Conservation (phyloP, 2,329 filamentous ascomycete species). For the Hymenotorrendiella dingleyae region DNA sequence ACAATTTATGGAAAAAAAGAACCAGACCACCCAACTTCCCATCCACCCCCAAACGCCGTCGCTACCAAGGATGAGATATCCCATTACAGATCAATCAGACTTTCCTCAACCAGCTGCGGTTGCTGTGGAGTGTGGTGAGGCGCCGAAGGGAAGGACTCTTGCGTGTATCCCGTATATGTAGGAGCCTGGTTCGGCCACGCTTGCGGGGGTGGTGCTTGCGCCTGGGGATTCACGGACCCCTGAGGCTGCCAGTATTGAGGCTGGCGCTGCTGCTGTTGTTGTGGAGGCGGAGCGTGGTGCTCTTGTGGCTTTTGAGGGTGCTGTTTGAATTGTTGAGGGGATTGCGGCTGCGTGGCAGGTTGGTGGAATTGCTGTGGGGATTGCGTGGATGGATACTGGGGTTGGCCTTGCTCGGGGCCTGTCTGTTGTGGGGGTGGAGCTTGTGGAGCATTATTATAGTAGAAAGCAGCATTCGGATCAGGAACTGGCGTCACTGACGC, state of each 20-base stretch:
- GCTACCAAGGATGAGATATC: slow-evolving; percentile 57
- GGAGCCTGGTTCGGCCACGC: slow-evolving; percentile 31
- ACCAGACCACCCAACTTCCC: neutral
- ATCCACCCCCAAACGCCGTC: slow-evolving; percentile 13
- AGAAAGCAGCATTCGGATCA: slow-evolving; percentile 53
- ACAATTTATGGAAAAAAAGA: neutral
- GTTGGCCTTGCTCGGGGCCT: slow-evolving; percentile 29
- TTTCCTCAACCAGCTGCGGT: slow-evolving; percentile 55
- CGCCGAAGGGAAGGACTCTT: slow-evolving; percentile 59
- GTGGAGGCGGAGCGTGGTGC: slow-evolving; percentile 13
- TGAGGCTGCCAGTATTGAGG: slow-evolving; percentile 17
- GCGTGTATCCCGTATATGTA: slow-evolving; percentile 46
- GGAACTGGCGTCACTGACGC: slow-evolving; percentile 32
- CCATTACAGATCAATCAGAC: slow-evolving; percentile 68
- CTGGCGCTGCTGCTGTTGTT: slow-evolving; percentile 29
- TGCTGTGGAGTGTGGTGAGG: slow-evolving; percentile 52
- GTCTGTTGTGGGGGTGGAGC: slow-evolving; percentile 36
- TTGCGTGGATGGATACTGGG: slow-evolving; percentile 33
- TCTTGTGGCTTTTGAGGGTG: slow-evolving; percentile 29
- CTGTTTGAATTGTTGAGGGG: slow-evolving; percentile 21
- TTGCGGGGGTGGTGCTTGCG: slow-evolving; percentile 33
- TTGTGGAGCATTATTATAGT: slow-evolving; percentile 45
- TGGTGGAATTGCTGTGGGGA: slow-evolving; percentile 30
- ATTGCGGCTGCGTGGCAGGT: slow-evolving; percentile 18
- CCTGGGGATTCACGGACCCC: slow-evolving; percentile 26